Evolutionary conservation across 148 eudicot genomes (phyloP).

Genomic region (Nepenthes mirabilis): DNA sequence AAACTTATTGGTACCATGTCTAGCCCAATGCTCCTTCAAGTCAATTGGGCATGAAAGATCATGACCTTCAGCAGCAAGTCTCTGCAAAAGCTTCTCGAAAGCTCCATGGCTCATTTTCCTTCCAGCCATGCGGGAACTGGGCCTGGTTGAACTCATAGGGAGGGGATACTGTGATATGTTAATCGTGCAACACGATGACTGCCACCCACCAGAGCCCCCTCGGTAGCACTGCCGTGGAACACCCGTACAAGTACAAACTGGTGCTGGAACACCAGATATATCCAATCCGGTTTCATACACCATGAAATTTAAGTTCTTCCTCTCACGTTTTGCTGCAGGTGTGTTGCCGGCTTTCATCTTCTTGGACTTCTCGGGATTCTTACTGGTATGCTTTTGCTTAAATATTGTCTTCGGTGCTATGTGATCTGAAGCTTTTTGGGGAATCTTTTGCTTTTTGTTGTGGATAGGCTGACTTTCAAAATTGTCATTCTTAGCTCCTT

Average conservation of each 20-base stretch:
- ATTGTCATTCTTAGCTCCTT: slow-evolving; percentile 10
- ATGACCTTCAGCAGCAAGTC: slow-evolving; percentile 39
- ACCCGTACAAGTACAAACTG: slow-evolving; percentile 61
- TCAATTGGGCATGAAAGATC: slow-evolving; percentile 50
- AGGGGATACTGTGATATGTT: slow-evolving; percentile 53
- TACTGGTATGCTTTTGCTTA: slow-evolving; percentile 22
- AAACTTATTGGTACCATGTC: slow-evolving; percentile 61
- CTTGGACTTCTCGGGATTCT: slow-evolving; percentile 19
- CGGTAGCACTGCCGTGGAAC: slow-evolving; percentile 40
- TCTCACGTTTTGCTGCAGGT: slow-evolving; percentile 20
- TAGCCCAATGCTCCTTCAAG: slow-evolving; percentile 63
- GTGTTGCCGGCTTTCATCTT: slow-evolving; percentile 11
- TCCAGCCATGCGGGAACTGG: slow-evolving; percentile 40
- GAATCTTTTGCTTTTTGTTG: slow-evolving; percentile 25
- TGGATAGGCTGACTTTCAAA: slow-evolving; percentile 9
- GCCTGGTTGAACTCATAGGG: slow-evolving; percentile 40
- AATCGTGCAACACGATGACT: slow-evolving; percentile 53
- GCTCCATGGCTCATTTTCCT: slow-evolving; percentile 69
- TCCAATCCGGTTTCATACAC: slow-evolving; percentile 24
- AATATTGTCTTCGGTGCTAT: slow-evolving; percentile 9
- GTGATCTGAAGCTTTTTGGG: slow-evolving; percentile 12
- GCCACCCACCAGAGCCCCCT: slow-evolving; percentile 63
- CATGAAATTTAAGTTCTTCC: slow-evolving; percentile 21
- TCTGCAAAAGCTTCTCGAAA: slow-evolving; percentile 40
- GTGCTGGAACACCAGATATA: slow-evolving; percentile 34